phyloP scores from a whole-genome alignment of 2,329 filamentous ascomycete species.

The Xylaria hypoxylon region DNA sequence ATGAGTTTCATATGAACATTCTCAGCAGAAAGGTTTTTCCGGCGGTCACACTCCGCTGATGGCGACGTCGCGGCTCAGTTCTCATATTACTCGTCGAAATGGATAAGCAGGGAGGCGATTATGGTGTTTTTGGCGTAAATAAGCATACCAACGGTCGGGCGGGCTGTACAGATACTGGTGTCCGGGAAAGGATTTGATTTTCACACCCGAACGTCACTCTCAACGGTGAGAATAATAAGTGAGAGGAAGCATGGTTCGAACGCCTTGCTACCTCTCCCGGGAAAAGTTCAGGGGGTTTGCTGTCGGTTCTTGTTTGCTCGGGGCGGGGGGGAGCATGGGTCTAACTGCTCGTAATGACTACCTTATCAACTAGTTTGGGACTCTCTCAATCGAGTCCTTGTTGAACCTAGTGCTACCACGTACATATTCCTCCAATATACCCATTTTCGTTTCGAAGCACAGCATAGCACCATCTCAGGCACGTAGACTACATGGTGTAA shows the following conservation, averaged over 20 bases:
- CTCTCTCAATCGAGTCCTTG: constrained; percentile 1
- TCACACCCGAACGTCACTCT: constrained; percentile 3
- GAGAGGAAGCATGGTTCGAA: constrained; percentile 6
- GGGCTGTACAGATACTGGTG: constrained; percentile 29
- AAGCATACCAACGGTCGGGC: constrained; percentile 29
- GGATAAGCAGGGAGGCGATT: constrained; percentile 20
- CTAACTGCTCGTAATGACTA: constrained; percentile 13
- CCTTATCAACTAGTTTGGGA: background rate
- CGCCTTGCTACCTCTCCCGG: background rate
- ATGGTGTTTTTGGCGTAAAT: constrained; percentile 37
- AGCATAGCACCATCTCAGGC: background rate
- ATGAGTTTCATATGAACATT: constrained; percentile 77
- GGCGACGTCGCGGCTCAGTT: background rate
- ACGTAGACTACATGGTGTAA: background rate
- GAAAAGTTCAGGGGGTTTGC: constrained; percentile 31
- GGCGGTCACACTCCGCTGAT: constrained; percentile 64
- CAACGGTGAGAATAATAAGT: constrained; percentile 5
- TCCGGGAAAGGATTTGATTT: constrained; percentile 21
- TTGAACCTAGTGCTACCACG: constrained; percentile 24
- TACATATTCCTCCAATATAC: constrained; percentile 39
- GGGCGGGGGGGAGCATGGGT: constrained; percentile 8
- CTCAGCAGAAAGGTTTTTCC: constrained; percentile 70
- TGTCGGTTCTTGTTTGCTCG: constrained; percentile 25
- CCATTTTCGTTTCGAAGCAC: constrained; percentile 20
- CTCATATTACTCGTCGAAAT: constrained; percentile 18